Conservation (phyloP, 257 asterid species). For the Primulina tabacum region DNA sequence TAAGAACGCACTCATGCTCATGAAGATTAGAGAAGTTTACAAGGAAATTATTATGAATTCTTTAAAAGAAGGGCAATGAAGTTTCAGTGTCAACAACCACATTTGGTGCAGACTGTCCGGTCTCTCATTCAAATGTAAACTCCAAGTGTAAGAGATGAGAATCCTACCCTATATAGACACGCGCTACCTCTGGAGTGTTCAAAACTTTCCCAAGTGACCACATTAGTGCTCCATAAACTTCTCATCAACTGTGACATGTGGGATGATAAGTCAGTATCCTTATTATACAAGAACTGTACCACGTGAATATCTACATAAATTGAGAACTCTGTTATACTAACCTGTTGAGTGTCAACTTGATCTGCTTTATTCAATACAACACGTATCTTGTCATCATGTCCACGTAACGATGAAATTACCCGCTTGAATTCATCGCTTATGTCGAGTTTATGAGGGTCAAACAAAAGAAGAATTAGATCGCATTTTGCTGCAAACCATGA, state of each 20-base stretch:
- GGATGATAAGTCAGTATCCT: not conserved
- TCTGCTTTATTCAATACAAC: conserved; percentile 93
- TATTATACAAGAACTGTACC: no score
- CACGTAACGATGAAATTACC: conserved; percentile 82
- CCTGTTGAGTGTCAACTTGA: conserved; percentile 97
- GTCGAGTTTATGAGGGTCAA: conserved; percentile 97
- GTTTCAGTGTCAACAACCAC: conserved; percentile 4
- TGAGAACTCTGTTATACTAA: conserved; percentile 24
- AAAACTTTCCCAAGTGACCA: conserved; percentile 99
- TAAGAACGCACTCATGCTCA: not conserved
- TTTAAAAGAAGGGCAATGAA: conserved; percentile 1
- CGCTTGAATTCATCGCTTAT: conserved; percentile 94
- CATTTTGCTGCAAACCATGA: conserved; percentile 99
- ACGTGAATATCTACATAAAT: conserved; percentile 9
- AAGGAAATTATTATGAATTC: not conserved
- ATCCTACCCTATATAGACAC: conserved; percentile 89
- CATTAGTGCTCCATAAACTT: conserved; percentile 97
- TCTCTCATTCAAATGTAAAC: not conserved
- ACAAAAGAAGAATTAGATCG: conserved; percentile 79
- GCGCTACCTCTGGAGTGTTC: conserved; percentile 87
- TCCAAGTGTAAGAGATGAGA: conserved; percentile 1
- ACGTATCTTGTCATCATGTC: conserved; percentile 94
- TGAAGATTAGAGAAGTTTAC: not conserved
- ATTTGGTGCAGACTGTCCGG: not conserved
- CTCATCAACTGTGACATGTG: conserved; percentile 67